Evolutionary conservation across 768 basidiomycete species (phyloP).

Genomic region (Suillus variegatus): DNA sequence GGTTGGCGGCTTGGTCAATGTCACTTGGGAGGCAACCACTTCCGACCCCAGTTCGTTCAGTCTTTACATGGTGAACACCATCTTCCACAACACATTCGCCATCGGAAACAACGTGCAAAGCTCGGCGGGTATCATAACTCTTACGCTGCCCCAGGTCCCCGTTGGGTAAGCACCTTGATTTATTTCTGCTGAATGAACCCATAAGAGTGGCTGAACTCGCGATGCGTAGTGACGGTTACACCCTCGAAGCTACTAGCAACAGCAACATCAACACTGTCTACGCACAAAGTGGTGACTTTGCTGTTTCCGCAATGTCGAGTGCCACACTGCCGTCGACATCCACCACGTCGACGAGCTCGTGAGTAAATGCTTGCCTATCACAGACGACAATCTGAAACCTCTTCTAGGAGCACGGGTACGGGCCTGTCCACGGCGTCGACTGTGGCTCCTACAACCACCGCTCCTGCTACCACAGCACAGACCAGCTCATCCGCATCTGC

Average conservation of each 20-base stretch:
- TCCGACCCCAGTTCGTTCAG: conserved; percentile 46
- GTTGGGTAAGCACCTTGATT: conserved; percentile 34
- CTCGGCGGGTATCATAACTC: conserved; percentile 28
- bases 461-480: conserved; percentile 15
- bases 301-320: conserved; percentile 32
- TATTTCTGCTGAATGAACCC: not conserved
- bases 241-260: conserved; percentile 37
- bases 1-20: conserved; percentile 35
- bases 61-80: conserved; percentile 46
- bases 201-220: conserved; percentile 1
- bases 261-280: conserved; percentile 50
- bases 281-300: conserved; percentile 41
- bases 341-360: conserved; percentile 16
- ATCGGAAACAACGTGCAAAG: conserved; percentile 57
- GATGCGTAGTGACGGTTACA: conserved; percentile 45
- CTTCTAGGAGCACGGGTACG: conserved; percentile 2
- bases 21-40: conserved; percentile 46
- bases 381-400: not conserved
- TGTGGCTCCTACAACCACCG: conserved; percentile 5
- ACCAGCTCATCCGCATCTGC: conserved; percentile 22
- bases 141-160: conserved; percentile 51
- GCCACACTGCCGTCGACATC: conserved; percentile 13
- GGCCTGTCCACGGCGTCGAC: not conserved
- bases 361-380: conserved; percentile 3
- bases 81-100: conserved; percentile 55